phyloP scores from a whole-genome alignment of 768 basidiomycete genomes.

The Lentinula aciculospora region DNA sequence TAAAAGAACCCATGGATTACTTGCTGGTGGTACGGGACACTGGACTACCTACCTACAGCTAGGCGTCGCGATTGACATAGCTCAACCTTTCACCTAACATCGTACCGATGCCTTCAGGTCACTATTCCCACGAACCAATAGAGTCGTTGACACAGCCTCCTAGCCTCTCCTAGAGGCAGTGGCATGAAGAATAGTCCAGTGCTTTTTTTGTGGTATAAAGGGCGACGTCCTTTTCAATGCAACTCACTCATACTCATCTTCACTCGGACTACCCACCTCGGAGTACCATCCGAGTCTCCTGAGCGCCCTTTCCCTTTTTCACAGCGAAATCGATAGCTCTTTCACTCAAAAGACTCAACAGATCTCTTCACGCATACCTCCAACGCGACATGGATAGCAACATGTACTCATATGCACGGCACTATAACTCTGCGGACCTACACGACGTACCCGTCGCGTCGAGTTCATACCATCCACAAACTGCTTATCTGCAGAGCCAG shows the following conservation, averaged over 20 bases:
- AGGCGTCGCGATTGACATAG: conserved; percentile 1
- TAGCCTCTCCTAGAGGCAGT: neutral
- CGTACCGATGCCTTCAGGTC: neutral
- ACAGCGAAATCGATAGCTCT: too few relatives aligned
- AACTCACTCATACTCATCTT: neutral
- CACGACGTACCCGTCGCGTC: neutral
- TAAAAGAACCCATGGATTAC: neutral
- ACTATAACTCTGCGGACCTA: neutral
- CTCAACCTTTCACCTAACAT: neutral
- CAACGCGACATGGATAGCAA: neutral
- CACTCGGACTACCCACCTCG: neutral
- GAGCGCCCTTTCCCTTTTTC: neutral
- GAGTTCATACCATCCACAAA: neutral
- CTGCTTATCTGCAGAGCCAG: neutral
- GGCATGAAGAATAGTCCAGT: neutral
- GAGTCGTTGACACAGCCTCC: neutral
- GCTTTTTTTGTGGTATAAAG: neutral
- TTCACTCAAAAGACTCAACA: neutral
- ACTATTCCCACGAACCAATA: neutral
- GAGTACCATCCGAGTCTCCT: neutral
- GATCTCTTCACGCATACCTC: neutral
- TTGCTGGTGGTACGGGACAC: neutral
- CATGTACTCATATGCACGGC: neutral
- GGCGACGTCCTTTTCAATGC: neutral
- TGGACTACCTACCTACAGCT: neutral